Evolutionary conservation across 495 filamentous ascomycete species (phyloP), one percentile per base, ranked within the genome.

Genomic region (Aspergillus bridgeri): DNA sequence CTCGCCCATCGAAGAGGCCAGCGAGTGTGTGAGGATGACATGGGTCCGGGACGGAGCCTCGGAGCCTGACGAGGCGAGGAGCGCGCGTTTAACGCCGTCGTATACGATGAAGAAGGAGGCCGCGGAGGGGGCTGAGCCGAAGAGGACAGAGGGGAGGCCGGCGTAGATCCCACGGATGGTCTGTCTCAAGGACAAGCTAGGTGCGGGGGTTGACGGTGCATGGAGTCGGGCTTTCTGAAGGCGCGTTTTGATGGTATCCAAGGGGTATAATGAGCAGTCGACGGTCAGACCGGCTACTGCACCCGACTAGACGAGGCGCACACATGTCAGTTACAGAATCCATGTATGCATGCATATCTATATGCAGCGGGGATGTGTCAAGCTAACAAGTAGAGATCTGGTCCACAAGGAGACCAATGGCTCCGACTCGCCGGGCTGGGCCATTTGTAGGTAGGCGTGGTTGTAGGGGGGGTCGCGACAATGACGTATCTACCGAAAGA

Each of bases 21-120:
- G 63, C 82, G 96, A 97, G 72, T 96, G 93, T 42, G 83, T 74
- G 60, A 77, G 59, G 52, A 76, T 64, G 51, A 67, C 63, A 56
- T 74, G 73, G n/a, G 68, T 50, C 43, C 71, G 68, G 38, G 77
- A 67, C 15, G 65, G 69, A 6, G 64, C 53, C 21, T 70, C 53
- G 29, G 59, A 51, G 55, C 42, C 23, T 17, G 53, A 38, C 13
- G 60, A 22, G 0, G 66, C 56, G 6, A 91, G 75, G 11, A 83
- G 64, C 5, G 76, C 63, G 57, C 75, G 74, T 69, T 97, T 98
- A 44, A 88, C 78, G 51, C 83, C 76, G 69, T 98, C 94, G 76
- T 98, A 98, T 56, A 92, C 95, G 69, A 91, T 89, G 83, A 98
- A 98, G 83, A 98, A 98, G 61, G 96, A 90, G 44, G 94, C 93